phyloP scores from a whole-genome alignment of 2,329 filamentous ascomycete species.

The Talaromyces sp. region DNA sequence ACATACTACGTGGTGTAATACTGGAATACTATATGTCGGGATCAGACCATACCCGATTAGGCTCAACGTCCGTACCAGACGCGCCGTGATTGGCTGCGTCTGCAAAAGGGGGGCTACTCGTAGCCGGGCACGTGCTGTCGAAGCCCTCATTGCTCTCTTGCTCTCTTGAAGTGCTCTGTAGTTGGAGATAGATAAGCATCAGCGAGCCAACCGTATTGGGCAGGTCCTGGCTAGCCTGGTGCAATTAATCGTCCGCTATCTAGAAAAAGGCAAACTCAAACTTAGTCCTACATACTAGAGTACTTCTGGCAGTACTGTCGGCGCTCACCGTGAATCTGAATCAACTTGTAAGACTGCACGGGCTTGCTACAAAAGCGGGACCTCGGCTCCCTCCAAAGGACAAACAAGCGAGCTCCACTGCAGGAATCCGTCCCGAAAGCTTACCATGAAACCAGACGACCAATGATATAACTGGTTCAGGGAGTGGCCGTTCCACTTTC shows the following conservation, averaged over 20 bases:
- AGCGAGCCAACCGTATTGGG: background rate
- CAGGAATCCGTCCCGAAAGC: constrained; percentile 2
- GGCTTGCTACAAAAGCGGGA: background rate
- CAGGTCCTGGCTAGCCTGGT: background rate
- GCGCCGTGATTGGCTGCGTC: background rate
- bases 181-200: background rate
- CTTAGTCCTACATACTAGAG: background rate
- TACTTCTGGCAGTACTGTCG: background rate
- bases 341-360: background rate
- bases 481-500: background rate
- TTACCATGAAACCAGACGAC: background rate
- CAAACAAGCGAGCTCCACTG: background rate
- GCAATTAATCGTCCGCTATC: background rate
- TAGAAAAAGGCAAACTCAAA: background rate
- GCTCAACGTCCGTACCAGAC: background rate
- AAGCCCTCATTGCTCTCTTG: background rate
- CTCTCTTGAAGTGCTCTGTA: no score
- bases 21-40: background rate
- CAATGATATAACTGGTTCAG: background rate
- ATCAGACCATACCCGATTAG: background rate
- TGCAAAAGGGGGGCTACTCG: background rate
- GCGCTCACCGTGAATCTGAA: background rate
- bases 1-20: background rate
- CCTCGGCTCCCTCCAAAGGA: background rate
- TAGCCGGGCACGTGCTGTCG: background rate